These are phyloP conservation scores for Tremella fuciformis DNA, from an alignment of 768 basidiomycete species.

Conservation along the genomic window DNA sequence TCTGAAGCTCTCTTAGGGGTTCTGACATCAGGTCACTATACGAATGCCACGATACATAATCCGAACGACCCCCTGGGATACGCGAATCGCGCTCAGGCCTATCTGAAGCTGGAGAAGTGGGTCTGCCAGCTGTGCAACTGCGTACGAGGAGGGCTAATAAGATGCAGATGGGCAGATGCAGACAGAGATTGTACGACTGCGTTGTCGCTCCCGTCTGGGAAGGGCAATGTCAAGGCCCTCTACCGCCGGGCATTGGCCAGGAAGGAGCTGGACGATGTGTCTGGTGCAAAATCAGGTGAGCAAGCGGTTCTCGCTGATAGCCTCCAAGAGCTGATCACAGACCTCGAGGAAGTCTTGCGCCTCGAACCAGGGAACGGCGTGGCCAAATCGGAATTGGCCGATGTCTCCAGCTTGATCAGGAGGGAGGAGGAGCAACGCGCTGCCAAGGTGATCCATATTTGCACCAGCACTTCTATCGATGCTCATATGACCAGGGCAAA, in stretches of 20 bases:
- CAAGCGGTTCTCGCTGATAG: background rate
- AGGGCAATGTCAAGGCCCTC: slow-evolving; percentile 70
- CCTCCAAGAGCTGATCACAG: slow-evolving; percentile 53
- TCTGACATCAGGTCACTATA: slow-evolving; percentile 63
- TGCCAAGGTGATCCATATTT: background rate
- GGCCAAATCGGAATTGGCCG: slow-evolving; percentile 64
- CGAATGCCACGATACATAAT: slow-evolving; percentile 72
- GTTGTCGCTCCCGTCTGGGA: slow-evolving; percentile 56
- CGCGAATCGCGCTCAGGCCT: slow-evolving; percentile 84
- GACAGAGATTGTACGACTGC: slow-evolving; percentile 74
- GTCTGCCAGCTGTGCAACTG: slow-evolving; percentile 7
- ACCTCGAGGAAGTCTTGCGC: slow-evolving; percentile 61
- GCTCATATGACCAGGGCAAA: background rate
- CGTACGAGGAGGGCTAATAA: slow-evolving; percentile 15
- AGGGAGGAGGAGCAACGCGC: too few relatives aligned
- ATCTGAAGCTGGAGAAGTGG: slow-evolving; percentile 70
- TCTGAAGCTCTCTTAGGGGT: background rate
- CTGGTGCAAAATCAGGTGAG: slow-evolving; percentile 66
- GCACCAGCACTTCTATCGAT: slow-evolving; percentile 20
- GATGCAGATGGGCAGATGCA: slow-evolving; percentile 69
- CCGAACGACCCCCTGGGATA: slow-evolving; percentile 70
- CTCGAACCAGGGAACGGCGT: slow-evolving; percentile 66
- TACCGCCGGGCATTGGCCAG: slow-evolving; percentile 77
- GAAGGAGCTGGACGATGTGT: slow-evolving; percentile 58
- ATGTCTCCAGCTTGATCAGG: slow-evolving; percentile 50